Percentiles rank a stretch among this genome's conserved stretches.
Evolutionary conservation across 495 filamentous ascomycete species (phyloP).

Genomic region (Xeromyces bisporus): DNA sequence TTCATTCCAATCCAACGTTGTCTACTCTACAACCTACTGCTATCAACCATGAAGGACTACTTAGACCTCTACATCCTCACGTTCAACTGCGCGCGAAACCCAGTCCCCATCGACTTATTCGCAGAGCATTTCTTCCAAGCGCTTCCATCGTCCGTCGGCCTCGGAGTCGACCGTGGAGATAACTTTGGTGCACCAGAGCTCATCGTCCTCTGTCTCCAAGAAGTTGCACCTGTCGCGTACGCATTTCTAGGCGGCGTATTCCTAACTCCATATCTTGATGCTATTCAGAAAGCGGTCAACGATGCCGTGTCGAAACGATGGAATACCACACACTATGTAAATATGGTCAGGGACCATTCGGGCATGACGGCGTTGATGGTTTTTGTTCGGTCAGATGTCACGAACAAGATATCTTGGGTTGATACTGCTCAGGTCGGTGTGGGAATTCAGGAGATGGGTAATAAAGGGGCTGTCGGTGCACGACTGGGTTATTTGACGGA

Average conservation of each 20-base stretch:
- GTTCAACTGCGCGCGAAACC: conserved; percentile 68
- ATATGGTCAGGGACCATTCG: conserved; percentile 45
- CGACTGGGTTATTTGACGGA: conserved; percentile 39
- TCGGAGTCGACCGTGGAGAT: conserved; percentile 12
- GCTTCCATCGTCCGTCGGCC: conserved; percentile 26
- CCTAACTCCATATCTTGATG: conserved; percentile 56
- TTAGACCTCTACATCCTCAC: conserved; percentile 59
- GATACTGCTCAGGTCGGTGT: conserved; percentile 63
- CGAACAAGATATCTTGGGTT: conserved; percentile 36
- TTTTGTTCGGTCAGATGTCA: conserved; percentile 45
- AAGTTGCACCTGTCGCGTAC: conserved; percentile 69
- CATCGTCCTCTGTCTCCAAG: conserved; percentile 68
- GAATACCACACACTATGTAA: conserved; percentile 29
- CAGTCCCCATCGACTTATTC: conserved; percentile 47
- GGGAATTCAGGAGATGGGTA: conserved; percentile 73
- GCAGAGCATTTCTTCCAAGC: conserved; percentile 55
- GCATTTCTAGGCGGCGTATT: conserved; percentile 76
- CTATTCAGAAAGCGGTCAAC: conserved; percentile 50
- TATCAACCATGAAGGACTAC: conserved; percentile 26
- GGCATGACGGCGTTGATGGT: conserved; percentile 84
- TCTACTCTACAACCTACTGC: too few relatives aligned
- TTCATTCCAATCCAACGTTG: too few relatives aligned
- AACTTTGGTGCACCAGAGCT: conserved; percentile 39
- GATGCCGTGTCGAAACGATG: conserved; percentile 36
- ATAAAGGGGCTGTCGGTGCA: conserved; percentile 81